Evolutionary conservation across 441 rosid species (phyloP).

Genomic region (Arabidopsis hybrid): DNA sequence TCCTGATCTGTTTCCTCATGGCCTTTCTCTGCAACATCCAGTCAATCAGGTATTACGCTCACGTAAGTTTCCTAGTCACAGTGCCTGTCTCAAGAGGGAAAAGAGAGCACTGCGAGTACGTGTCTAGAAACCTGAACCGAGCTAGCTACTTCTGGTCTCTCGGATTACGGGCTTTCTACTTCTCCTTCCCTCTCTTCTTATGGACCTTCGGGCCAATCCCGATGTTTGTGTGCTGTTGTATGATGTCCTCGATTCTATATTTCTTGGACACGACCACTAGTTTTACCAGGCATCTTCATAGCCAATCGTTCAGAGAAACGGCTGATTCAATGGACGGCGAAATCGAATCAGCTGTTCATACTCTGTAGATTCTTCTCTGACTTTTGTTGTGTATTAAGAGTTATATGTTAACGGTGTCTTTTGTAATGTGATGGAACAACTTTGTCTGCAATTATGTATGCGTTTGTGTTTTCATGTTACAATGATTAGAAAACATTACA

Average conservation of each 20-base stretch:
- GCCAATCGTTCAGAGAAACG: conserved; percentile 53
- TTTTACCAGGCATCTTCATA: conserved; percentile 72
- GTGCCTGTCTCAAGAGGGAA: conserved; percentile 64
- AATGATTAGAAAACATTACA: background rate
- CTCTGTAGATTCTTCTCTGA: conserved; percentile 43
- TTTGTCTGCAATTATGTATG: conserved; percentile 12
- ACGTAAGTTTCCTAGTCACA: conserved; percentile 79
- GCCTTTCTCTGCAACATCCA: conserved; percentile 94
- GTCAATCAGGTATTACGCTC: conserved; percentile 89
- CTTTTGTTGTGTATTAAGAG: background rate
- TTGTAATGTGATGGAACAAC: conserved; percentile 12
- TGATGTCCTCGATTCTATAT: conserved; percentile 67
- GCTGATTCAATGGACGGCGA: conserved; percentile 44
- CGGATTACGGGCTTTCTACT: conserved; percentile 83
- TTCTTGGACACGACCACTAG: conserved; percentile 83
- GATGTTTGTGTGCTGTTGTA: conserved; percentile 75
- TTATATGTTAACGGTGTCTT: background rate
- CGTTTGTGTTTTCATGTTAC: conserved; percentile 14
- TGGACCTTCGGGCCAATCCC: conserved; percentile 96
- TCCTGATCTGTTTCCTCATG: conserved; percentile 80
- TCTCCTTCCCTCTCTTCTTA: conserved; percentile 88
- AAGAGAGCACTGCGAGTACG: conserved; percentile 67
- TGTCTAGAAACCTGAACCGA: conserved; percentile 76
- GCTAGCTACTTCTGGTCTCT: conserved; percentile 94
- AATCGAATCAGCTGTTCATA: conserved; percentile 52